A percentile compares a stretch with the other conserved stretches of the same genome.
These are phyloP conservation scores for Hypomyces perniciosus DNA, from an alignment of 2,329 filamentous ascomycete genomes.

Conservation along the genomic window DNA sequence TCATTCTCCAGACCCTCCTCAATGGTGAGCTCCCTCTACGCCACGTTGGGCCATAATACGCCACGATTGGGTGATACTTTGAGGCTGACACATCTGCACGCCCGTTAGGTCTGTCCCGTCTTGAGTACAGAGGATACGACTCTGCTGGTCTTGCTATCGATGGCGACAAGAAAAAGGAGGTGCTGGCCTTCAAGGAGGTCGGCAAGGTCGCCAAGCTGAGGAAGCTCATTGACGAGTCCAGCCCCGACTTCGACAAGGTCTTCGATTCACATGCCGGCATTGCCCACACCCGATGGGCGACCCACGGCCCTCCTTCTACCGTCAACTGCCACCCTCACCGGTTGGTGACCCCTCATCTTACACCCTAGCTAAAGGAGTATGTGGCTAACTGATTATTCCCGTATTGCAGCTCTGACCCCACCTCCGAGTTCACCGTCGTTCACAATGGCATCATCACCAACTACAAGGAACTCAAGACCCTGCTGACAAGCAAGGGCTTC, in stretches of 20 bases:
- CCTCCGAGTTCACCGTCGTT: slow-evolving; percentile 93
- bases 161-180: slow-evolving; percentile 98
- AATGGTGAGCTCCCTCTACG: slow-evolving; percentile 61
- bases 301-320: slow-evolving; percentile 89
- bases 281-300: slow-evolving; percentile 98
- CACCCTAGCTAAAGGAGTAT: background rate
- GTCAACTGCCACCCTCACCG: slow-evolving; percentile 97
- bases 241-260: slow-evolving; percentile 81
- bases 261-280: slow-evolving; percentile 99
- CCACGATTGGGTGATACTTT: slow-evolving; percentile 1
- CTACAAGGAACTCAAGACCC: slow-evolving; percentile 98
- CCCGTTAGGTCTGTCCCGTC: slow-evolving; percentile 72
- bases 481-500: slow-evolving; percentile 92
- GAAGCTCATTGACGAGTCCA: slow-evolving; percentile 78
- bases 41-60: background rate
- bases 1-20: slow-evolving; percentile 90
- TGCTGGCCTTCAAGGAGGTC: slow-evolving; percentile 96
- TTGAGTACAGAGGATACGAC: slow-evolving; percentile 98
- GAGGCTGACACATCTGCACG: slow-evolving; percentile 19
- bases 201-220: slow-evolving; percentile 98
- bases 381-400: slow-evolving; percentile 9
- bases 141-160: slow-evolving; percentile 94
- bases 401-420: slow-evolving; percentile 72
- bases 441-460: slow-evolving; percentile 99
- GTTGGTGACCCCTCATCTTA: slow-evolving; percentile 43